These are phyloP conservation scores for Camellia sinensis DNA, from an alignment of 148 eudicot species.

Conservation along the genomic window DNA sequence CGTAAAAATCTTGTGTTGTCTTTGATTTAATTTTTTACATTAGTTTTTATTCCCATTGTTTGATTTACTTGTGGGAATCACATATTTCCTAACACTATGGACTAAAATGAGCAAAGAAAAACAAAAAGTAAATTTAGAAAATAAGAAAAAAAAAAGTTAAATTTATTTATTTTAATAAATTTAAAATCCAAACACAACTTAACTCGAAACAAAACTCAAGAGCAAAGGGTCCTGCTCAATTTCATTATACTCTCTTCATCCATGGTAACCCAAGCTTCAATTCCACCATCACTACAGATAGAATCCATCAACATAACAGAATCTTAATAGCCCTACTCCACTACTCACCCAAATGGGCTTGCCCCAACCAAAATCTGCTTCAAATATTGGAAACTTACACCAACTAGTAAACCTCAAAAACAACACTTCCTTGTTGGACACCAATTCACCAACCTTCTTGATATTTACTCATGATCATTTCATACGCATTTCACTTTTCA, in stretches of 20 bases:
- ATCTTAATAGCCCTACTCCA: conserved; percentile 23
- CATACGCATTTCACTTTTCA: conserved; percentile 17
- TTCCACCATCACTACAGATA: conserved; percentile 20
- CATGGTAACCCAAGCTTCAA: conserved; percentile 49
- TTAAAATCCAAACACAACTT: no score
- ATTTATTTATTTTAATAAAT: no score
- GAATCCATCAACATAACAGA: conserved; percentile 31
- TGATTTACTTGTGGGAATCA: no score
- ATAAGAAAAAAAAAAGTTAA: no score
- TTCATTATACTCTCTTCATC: conserved; percentile 27
- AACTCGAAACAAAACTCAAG: background rate
- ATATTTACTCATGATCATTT: background rate
- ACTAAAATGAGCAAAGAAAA: no score
- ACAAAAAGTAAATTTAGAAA: no score
- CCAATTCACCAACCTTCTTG: background rate
- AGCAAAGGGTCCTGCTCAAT: conserved; percentile 27
- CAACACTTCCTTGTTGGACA: background rate
- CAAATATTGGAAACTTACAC: conserved; percentile 38
- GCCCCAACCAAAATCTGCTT: conserved; percentile 45
- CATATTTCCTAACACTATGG: no score
- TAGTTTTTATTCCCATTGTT: no score
- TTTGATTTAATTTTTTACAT: no score
- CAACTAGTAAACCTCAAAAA: conserved; percentile 33
- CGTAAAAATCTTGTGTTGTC: no score
- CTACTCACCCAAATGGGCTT: conserved; percentile 41